Evolutionary conservation across 2,329 filamentous ascomycete genomes (phyloP).

Genomic region (Apiospora koreana): DNA sequence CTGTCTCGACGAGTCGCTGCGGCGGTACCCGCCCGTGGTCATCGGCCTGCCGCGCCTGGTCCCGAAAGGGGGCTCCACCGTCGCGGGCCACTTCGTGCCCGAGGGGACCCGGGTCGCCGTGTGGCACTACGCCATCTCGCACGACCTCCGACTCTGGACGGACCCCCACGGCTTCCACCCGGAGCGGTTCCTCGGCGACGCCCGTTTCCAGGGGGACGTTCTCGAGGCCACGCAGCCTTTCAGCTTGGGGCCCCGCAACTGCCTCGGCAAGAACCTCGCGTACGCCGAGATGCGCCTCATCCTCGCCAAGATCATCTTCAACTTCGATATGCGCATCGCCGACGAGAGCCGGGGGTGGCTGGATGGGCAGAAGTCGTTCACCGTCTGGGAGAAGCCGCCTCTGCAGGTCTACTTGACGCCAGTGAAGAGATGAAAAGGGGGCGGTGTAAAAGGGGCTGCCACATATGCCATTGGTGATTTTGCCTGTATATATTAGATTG

Average conservation of each 20-base stretch:
- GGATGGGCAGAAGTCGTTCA: slow-evolving; percentile 29
- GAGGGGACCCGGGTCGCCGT: slow-evolving; percentile 37
- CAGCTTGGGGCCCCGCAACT: slow-evolving; percentile 39
- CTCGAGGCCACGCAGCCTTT: slow-evolving; percentile 39
- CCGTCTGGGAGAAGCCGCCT: slow-evolving; percentile 31
- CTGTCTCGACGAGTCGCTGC: slow-evolving; percentile 42
- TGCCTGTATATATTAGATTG: too few relatives aligned
- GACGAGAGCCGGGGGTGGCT: slow-evolving; percentile 29
- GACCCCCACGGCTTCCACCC: slow-evolving; percentile 40
- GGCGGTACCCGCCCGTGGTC: slow-evolving; percentile 40
- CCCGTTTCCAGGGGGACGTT: slow-evolving; percentile 33
- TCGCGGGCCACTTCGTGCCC: slow-evolving; percentile 28
- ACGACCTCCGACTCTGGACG: slow-evolving; percentile 36
- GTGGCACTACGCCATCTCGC: slow-evolving; percentile 39
- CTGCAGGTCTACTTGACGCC: slow-evolving; percentile 30
- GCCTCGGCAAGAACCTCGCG: slow-evolving; percentile 41
- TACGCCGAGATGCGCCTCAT: slow-evolving; percentile 41
- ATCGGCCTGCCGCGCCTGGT: slow-evolving; percentile 25
- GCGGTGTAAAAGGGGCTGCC: too few relatives aligned
- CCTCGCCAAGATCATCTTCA: slow-evolving; percentile 36
- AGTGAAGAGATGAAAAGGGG: background rate
- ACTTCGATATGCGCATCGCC: slow-evolving; percentile 35
- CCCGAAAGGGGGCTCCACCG: slow-evolving; percentile 27
- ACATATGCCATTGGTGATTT: background rate
- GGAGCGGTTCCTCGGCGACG: slow-evolving; percentile 38